Percentiles rank a stretch among this genome's conserved stretches.
phyloP scores from a whole-genome alignment of 805 yeast genomes.

The Yarrowia bubula region DNA sequence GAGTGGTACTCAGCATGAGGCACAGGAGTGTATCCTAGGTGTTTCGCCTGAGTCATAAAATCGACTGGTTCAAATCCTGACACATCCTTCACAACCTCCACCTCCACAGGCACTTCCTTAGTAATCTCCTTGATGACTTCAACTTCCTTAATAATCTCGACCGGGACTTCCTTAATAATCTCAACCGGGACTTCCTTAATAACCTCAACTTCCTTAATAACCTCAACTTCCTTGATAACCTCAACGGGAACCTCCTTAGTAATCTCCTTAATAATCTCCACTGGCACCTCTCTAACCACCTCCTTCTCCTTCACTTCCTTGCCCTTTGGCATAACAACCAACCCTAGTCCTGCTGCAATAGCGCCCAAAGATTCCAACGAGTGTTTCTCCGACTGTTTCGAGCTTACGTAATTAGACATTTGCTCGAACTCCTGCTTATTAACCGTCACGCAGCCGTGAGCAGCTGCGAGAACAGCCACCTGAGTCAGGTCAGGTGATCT shows the following conservation, averaged over 20 bases:
- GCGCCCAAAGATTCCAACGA: slow-evolving; percentile 11
- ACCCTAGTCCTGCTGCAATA: slow-evolving; percentile 21
- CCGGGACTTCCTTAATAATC: neutral
- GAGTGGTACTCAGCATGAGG: slow-evolving; percentile 25
- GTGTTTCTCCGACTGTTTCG: slow-evolving; percentile 3
- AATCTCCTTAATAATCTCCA: slow-evolving; percentile 14
- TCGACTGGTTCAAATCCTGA: neutral
- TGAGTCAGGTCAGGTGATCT: slow-evolving; percentile 1
- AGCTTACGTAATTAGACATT: slow-evolving; percentile 3
- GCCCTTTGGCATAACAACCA: slow-evolving; percentile 7
- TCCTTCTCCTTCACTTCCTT: slow-evolving; percentile 18
- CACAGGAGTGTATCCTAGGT: slow-evolving; percentile 24
- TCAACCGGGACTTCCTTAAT: slow-evolving; percentile 3
- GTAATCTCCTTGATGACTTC: neutral
- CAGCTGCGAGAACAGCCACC: slow-evolving; percentile 9
- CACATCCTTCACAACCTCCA: neutral
- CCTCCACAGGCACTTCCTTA: neutral
- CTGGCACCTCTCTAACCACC: slow-evolving; percentile 23
- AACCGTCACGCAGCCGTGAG: neutral
- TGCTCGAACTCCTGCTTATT: slow-evolving; percentile 2
- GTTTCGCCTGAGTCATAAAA: slow-evolving; percentile 17
- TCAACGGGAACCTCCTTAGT: slow-evolving; percentile 10
- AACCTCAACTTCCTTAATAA: neutral
- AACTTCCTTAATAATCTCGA: neutral
- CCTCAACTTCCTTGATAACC: slow-evolving; percentile 15